Percentiles rank a stretch among this genome's conserved stretches.
Conservation (phyloP, 148 eudicot genomes). For the Chenopodium album region DNA sequence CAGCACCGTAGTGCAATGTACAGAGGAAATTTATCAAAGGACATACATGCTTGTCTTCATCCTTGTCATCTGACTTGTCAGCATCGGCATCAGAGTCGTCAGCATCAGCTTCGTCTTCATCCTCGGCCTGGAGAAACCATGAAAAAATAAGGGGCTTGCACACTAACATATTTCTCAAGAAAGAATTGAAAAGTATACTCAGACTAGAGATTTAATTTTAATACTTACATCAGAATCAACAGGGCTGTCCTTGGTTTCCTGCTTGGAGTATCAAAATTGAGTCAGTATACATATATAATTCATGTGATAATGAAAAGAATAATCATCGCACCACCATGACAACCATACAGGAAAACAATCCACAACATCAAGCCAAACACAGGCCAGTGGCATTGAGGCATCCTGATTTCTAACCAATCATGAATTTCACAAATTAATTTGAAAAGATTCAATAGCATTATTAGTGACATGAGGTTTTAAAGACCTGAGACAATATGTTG, state of each 20-base stretch:
- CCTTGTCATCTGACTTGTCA: constrained; percentile 35
- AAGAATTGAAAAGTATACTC: not conserved
- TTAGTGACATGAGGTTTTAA: too few relatives aligned
- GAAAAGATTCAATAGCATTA: too few relatives aligned
- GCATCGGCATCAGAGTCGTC: constrained; percentile 37
- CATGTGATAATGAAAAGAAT: not conserved
- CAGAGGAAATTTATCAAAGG: not conserved
- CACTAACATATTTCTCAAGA: not conserved
- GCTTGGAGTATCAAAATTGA: constrained; percentile 20
- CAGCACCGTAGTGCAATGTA: not conserved
- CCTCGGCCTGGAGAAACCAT: constrained; percentile 55
- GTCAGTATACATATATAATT: not conserved
- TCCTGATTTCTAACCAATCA: too few relatives aligned
- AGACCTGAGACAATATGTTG: not conserved
- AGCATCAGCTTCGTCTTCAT: constrained; percentile 49
- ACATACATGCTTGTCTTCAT: constrained; percentile 48
- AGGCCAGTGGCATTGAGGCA: too few relatives aligned
- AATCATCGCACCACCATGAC: too few relatives aligned
- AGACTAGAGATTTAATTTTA: not conserved
- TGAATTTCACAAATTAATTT: too few relatives aligned
- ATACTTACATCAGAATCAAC: constrained; percentile 79
- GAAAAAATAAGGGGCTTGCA: not conserved
- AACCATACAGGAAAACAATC: too few relatives aligned
- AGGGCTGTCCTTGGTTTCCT: constrained; percentile 81
- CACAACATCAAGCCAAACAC: too few relatives aligned